A percentile compares a stretch with the other conserved stretches of the same genome.
Evolutionary conservation across 2,329 filamentous ascomycete genomes (phyloP).

Genomic region (Chlorencoelia australis): DNA sequence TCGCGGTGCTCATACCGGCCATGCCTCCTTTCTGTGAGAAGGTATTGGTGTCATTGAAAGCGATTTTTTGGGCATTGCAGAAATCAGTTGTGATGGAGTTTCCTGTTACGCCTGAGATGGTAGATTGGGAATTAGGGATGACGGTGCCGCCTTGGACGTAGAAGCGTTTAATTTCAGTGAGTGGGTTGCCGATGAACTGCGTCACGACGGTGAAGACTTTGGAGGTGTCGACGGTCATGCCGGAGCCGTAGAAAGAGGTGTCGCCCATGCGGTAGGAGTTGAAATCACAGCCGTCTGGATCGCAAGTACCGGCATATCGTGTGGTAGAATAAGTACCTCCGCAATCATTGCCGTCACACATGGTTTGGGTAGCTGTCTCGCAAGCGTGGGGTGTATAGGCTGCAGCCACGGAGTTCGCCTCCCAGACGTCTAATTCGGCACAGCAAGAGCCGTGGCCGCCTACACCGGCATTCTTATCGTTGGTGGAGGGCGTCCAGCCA

Average conservation of each 20-base stretch:
- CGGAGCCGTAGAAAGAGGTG: slow-evolving; percentile 44
- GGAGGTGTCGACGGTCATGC: slow-evolving; percentile 42
- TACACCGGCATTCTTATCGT: slow-evolving; percentile 41
- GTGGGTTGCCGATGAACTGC: slow-evolving; percentile 43
- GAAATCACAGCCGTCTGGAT: slow-evolving; percentile 53
- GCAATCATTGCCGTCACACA: slow-evolving; percentile 32
- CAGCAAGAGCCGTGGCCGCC: slow-evolving; percentile 52
- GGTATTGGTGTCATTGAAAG: slow-evolving; percentile 42
- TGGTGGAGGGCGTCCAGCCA: slow-evolving; percentile 38
- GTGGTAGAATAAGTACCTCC: slow-evolving; percentile 33
- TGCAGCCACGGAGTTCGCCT: slow-evolving; percentile 48
- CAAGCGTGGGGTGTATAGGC: slow-evolving; percentile 51
- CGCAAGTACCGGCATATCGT: slow-evolving; percentile 45
- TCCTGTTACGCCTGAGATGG: slow-evolving; percentile 36
- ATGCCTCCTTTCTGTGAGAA: slow-evolving; percentile 48
- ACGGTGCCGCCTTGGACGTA: slow-evolving; percentile 46
- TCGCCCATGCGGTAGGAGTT: slow-evolving; percentile 50
- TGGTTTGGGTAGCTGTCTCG: slow-evolving; percentile 30
- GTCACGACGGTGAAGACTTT: slow-evolving; percentile 47
- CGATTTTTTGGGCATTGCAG: slow-evolving; percentile 45
- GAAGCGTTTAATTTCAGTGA: slow-evolving; percentile 44
- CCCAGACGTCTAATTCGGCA: slow-evolving; percentile 59
- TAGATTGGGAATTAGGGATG: slow-evolving; percentile 39
- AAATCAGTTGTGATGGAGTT: slow-evolving; percentile 45
- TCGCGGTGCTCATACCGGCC: slow-evolving; percentile 41